A percentile compares a stretch with the other conserved stretches of the same genome.
phyloP scores from a whole-genome alignment of 1,139 yeast species.

The Geotrichum aggregatum region DNA sequence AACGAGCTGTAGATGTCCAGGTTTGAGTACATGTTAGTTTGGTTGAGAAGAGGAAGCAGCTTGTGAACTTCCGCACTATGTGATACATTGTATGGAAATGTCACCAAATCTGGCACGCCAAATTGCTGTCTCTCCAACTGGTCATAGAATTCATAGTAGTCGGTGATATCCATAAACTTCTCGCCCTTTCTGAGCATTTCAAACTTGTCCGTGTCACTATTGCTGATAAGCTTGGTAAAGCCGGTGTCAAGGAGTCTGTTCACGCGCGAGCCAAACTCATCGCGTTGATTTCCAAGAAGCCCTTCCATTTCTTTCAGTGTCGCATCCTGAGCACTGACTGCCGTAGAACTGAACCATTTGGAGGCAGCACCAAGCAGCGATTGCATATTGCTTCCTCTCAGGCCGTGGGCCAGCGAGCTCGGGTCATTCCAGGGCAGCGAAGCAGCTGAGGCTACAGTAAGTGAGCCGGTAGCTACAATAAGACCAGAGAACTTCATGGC shows the following conservation, averaged over 20 bases:
- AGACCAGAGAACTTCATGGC: not conserved
- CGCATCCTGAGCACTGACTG: not conserved
- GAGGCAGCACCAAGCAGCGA: not conserved
- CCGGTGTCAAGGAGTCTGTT: slow-evolving; percentile 5
- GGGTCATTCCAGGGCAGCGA: not conserved
- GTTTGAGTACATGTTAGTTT: slow-evolving; percentile 11
- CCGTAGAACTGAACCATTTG: not conserved
- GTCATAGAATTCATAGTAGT: slow-evolving; percentile 17
- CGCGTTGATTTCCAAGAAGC: not conserved
- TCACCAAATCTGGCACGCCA: not conserved
- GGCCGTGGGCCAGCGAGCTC: not conserved
- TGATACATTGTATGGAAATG: slow-evolving; percentile 12
- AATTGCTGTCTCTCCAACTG: slow-evolving; percentile 6
- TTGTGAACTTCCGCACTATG: slow-evolving; percentile 4
- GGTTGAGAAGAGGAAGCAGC: slow-evolving; percentile 8
- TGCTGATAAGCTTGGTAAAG: not conserved
- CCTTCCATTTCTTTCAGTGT: not conserved
- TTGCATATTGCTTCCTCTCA: not conserved
- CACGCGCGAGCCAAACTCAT: not conserved
- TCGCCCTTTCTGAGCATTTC: slow-evolving; percentile 3
- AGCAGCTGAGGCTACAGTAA: slow-evolving; percentile 1
- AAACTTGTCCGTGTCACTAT: slow-evolving; percentile 1
- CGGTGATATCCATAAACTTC: slow-evolving; percentile 21
- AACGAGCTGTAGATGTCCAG: slow-evolving; percentile 47
- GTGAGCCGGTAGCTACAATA: not conserved